Evolutionary conservation across 345 rosid genomes (phyloP).

Genomic region (Arabidopsis suecica): DNA sequence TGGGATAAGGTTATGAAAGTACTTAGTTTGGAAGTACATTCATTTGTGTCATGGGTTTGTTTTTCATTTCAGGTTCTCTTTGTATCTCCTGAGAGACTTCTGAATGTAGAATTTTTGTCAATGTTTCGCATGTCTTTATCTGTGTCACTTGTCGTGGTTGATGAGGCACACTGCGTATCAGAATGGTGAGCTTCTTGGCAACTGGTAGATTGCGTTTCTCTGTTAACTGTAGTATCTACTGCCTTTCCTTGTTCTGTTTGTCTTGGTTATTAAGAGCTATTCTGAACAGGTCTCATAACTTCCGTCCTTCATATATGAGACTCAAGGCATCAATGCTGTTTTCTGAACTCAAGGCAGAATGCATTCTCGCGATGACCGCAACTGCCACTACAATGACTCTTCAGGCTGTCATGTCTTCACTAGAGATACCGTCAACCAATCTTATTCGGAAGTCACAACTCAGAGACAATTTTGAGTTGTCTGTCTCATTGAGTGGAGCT

Average conservation of each 20-base stretch:
- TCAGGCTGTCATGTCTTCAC: conserved; percentile 79
- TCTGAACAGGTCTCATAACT: conserved; percentile 87
- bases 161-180: conserved; percentile 98
- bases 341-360: conserved; percentile 62
- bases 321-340: conserved; percentile 85
- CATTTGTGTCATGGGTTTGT: conserved; percentile 19
- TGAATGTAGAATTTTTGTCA: conserved; percentile 78
- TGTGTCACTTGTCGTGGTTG: conserved; percentile 87
- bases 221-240: conserved; percentile 25
- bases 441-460: conserved; percentile 70
- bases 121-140: conserved; percentile 48
- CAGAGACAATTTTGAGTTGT: conserved; percentile 77
- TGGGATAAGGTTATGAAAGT: not conserved
- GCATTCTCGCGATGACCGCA: conserved; percentile 98
- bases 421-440: conserved; percentile 82
- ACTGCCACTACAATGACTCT: conserved; percentile 81
- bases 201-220: conserved; percentile 34
- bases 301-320: conserved; percentile 96
- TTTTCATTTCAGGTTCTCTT: conserved; percentile 76
- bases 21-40: conserved; percentile 19
- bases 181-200: conserved; percentile 73
- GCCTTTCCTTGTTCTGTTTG: conserved; percentile 14
- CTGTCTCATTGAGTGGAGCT: conserved; percentile 73
- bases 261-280: conserved; percentile 30
- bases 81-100: conserved; percentile 92